phyloP scores from a whole-genome alignment of 352 stramenopile species.

The Pythium rishiriense region DNA sequence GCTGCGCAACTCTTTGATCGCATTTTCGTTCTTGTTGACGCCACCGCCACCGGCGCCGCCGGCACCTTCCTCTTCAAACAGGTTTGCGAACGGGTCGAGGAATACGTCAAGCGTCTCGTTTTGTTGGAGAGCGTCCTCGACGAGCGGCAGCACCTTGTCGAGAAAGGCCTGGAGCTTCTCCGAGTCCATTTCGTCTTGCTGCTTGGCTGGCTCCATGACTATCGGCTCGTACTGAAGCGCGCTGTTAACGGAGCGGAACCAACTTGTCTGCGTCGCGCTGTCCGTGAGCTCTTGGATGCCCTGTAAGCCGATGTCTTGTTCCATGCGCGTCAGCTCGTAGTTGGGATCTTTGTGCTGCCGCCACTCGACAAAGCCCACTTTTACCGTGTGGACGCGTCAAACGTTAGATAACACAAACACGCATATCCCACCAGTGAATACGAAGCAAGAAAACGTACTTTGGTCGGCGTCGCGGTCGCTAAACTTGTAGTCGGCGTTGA shows the following conservation, averaged over 20 bases:
- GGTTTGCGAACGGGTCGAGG: slow-evolving; percentile 69
- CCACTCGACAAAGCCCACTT: slow-evolving; percentile 84
- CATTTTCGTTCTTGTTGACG: slow-evolving; percentile 85
- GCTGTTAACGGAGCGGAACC: slow-evolving; percentile 84
- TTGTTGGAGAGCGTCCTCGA: slow-evolving; percentile 79
- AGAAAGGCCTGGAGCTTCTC: slow-evolving; percentile 73
- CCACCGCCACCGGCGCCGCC: slow-evolving; percentile 24
- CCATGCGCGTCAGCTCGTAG: slow-evolving; percentile 73
- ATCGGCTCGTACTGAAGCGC: slow-evolving; percentile 82
- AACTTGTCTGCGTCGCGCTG: slow-evolving; percentile 73
- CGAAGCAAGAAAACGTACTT: slow-evolving; percentile 31
- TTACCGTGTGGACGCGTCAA: no score
- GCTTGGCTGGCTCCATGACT: slow-evolving; percentile 37
- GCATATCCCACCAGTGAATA: neutral
- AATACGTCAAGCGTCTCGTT: slow-evolving; percentile 89
- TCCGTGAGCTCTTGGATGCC: slow-evolving; percentile 71
- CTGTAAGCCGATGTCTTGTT: slow-evolving; percentile 79
- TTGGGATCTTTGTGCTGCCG: slow-evolving; percentile 83
- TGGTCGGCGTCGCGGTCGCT: slow-evolving; percentile 80
- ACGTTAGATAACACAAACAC: neutral
- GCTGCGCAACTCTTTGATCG: slow-evolving; percentile 89
- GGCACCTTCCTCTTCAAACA: slow-evolving; percentile 64
- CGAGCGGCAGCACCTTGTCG: slow-evolving; percentile 54
- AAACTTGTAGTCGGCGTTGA: slow-evolving; percentile 86
- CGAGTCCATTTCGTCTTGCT: slow-evolving; percentile 63